Percentiles rank a stretch among this genome's conserved stretches.
These are phyloP conservation scores for Sorghum bicolor DNA, from an alignment of 176 grass and related monocot species.

Conservation along the genomic window DNA sequence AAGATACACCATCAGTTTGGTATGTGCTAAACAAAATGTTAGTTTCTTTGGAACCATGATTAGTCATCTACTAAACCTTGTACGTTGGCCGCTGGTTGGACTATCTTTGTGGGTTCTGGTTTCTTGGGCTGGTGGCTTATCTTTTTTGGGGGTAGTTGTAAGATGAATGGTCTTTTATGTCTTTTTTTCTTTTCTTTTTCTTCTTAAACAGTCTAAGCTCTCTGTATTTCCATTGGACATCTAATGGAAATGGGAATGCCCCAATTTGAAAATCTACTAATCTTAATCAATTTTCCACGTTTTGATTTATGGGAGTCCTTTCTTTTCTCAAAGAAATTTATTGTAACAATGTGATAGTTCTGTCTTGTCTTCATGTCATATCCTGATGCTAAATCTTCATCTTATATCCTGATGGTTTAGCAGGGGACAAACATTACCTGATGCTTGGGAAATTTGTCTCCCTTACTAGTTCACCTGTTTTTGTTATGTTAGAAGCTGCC, in stretches of 20 bases:
- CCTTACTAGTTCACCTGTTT: background rate
- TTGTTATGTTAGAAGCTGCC: background rate
- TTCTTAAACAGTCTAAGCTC: no score
- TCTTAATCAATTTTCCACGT: background rate
- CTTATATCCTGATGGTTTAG: background rate
- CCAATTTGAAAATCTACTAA: no score
- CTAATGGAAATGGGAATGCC: no score
- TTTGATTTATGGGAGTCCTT: background rate
- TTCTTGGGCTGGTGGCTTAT: no score
- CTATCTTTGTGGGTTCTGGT: no score
- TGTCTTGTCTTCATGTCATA: background rate
- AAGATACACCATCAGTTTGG: background rate
- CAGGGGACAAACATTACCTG: background rate
- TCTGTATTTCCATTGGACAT: no score
- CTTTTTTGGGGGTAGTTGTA: no score
- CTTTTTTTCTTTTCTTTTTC: no score
- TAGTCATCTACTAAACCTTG: background rate
- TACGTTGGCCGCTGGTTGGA: no score
- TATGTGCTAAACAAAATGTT: background rate
- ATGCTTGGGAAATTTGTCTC: background rate
- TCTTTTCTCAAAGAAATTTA: background rate
- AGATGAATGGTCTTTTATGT: no score
- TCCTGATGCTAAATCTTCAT: background rate
- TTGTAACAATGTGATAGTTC: background rate
- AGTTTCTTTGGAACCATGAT: background rate